Percentiles rank a stretch among this genome's conserved stretches.
Evolutionary conservation across 306 rosid species (phyloP).

Genomic region (Cucumis hystrix): DNA sequence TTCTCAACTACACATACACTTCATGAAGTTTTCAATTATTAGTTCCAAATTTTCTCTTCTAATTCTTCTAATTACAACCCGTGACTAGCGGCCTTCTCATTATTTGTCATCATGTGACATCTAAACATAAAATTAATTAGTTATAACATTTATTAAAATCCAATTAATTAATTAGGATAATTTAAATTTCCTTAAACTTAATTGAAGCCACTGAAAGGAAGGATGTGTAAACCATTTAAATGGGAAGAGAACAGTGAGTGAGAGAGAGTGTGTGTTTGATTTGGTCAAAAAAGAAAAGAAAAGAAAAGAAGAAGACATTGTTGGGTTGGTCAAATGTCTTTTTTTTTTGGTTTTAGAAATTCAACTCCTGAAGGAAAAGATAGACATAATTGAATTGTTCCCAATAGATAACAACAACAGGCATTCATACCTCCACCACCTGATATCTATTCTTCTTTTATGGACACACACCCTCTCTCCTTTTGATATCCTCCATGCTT

Average conservation of each 20-base stretch:
- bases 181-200: neutral
- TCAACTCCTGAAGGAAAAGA: constrained; percentile 26
- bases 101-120: neutral
- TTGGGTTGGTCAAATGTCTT: constrained; percentile 1
- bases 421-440: neutral
- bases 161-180: neutral
- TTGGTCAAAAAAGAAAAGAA: too few species aligned
- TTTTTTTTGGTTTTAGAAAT: constrained; percentile 18
- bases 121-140: too few species aligned
- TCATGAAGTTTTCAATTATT: neutral
- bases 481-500: constrained; percentile 2
- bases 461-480: neutral
- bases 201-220: too few species aligned
- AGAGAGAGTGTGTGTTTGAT: too few species aligned
- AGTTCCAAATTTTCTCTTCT: neutral
- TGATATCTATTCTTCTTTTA: constrained; percentile 12
- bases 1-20: neutral
- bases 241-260: neutral
- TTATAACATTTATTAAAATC: too few species aligned
- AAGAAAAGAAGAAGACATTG: neutral
- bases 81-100: neutral
- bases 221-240: neutral
- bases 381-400: neutral
- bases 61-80: neutral
- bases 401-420: neutral